Percentiles rank a stretch among this genome's conserved stretches.
These are phyloP conservation scores for Tricholoma matsutake DNA, from an alignment of 768 basidiomycete genomes.

Conservation along the genomic window DNA sequence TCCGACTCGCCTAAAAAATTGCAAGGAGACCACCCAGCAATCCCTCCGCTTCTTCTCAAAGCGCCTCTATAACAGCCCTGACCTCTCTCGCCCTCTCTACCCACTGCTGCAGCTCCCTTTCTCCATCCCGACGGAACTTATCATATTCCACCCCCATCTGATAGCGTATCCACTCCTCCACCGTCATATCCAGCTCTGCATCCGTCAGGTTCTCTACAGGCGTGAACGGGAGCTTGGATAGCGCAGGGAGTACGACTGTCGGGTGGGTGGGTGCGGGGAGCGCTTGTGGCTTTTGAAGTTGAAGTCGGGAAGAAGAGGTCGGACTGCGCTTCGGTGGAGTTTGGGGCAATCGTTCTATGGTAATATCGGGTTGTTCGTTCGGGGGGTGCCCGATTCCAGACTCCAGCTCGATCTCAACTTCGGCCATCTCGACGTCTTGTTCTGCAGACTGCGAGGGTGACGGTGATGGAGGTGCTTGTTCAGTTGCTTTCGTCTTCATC, in stretches of 20 bases:
- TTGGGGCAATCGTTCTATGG: conserved; percentile 10
- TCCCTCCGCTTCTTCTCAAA: conserved; percentile 14
- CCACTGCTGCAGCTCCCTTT: conserved; percentile 40
- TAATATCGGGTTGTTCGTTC: conserved; percentile 10
- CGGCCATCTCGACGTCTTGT: conserved; percentile 26
- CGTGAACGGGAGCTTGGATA: conserved; percentile 46
- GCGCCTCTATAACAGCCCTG: conserved; percentile 34
- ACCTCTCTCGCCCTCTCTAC: conserved; percentile 41
- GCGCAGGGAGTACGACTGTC: conserved; percentile 32
- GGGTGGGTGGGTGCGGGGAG: conserved; percentile 6
- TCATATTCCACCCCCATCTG: conserved; percentile 72
- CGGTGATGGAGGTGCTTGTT: neutral
- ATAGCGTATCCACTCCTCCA: conserved; percentile 80
- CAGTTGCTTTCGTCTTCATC: neutral
- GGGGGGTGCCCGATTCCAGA: conserved; percentile 1
- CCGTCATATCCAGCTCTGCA: conserved; percentile 71
- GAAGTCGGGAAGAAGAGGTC: neutral
- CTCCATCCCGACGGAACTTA: conserved; percentile 45
- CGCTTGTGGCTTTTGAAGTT: conserved; percentile 5
- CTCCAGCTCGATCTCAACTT: conserved; percentile 12
- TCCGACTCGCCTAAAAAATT: too few species aligned
- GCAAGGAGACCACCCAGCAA: neutral
- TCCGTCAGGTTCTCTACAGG: conserved; percentile 49
- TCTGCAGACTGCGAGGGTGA: neutral
- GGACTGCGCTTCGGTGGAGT: conserved; percentile 6